Base-by-base conservation (phyloP, 208 protist species). In the Crithidia acanthocephali region DNA sequence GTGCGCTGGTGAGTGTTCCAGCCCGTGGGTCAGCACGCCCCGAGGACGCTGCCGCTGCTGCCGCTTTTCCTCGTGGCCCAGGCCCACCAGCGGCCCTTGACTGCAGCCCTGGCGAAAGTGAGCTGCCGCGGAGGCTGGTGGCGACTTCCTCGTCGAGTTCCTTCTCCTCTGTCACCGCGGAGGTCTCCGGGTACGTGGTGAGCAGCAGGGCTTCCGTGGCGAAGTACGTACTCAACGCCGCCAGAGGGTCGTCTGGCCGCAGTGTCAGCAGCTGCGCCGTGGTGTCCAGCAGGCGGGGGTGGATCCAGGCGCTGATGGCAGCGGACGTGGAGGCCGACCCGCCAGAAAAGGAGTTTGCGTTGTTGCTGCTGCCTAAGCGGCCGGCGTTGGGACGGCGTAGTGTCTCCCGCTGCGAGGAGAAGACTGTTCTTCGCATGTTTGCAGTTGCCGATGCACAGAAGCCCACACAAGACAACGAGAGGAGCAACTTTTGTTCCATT, bases 181-280 rank as follows among this genome's bases (percentile, higher is more conserved):
- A 15, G 20, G 60, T 32, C 48, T 61, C 23, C n/a, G 64, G 67
- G 52, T 68, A 72, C 15, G 61, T 30, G 22, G 58, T 45, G 20
- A 74, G 32, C 28, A 79, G 73, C 18, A 80, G 16, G 2, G 60
- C 68, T 33, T 84, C 79, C 27, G 42, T 74, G 37, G 73, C 60
- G 18, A 87, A 70, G 73, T 63, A 67, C 23, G 78, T 59, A n/a
- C 52, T 50, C 23, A 84, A 52, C 2, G 65, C 79, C 27, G 60
- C 72, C 10, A 74, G 57, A 13, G 83, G 79, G 42, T 82, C 74
- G 23, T 60, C 44, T 16, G 83, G 83, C 59, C 80, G 75, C 42
- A 74, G 73, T 1, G 51, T n/a, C 32, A 84, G 65, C 18, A 84
- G 45, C 27, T 73, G 68, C 25, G 70, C 57, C 1, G 80, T 68